Percentiles rank a stretch among this genome's conserved stretches.
phyloP scores from a whole-genome alignment of 1,139 yeast species.

The Yamadazyma diospyri region DNA sequence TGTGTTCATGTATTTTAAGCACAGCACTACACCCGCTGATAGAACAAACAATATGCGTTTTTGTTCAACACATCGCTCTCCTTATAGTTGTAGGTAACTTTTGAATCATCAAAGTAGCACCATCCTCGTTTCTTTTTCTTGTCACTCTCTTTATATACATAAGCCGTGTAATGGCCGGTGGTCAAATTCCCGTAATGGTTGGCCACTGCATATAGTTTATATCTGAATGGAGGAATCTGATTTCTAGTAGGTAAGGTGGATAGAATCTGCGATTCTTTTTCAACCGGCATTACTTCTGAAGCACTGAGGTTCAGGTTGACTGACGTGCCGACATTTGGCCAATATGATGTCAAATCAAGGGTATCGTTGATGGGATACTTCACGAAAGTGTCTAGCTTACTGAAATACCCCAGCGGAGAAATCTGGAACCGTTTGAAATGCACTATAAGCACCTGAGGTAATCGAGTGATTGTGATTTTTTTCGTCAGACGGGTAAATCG shows the following conservation, averaged over 20 bases:
- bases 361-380: constrained; percentile 53
- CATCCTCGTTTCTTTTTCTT: constrained; percentile 45
- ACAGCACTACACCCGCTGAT: constrained; percentile 33
- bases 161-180: constrained; percentile 92
- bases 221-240: constrained; percentile 76
- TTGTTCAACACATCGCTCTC: constrained; percentile 47
- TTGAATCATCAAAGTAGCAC: constrained; percentile 77
- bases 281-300: constrained; percentile 24
- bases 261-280: constrained; percentile 43
- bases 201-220: constrained; percentile 81
- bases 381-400: constrained; percentile 62
- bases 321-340: constrained; percentile 58
- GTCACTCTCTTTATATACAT: constrained; percentile 57
- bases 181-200: constrained; percentile 78
- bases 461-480: constrained; percentile 62
- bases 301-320: constrained; percentile 17
- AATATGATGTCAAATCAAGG: constrained; percentile 69
- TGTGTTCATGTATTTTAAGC: neutral
- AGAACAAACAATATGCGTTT: constrained; percentile 78
- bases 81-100: constrained; percentile 41
- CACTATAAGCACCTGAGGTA: constrained; percentile 69
- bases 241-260: constrained; percentile 63
- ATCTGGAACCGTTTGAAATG: constrained; percentile 77
- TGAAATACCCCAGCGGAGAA: constrained; percentile 41
- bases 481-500: constrained; percentile 64